Percentiles rank a stretch among this genome's conserved stretches.
These are phyloP conservation scores for Neonothopanus nambi DNA, from an alignment of 1,284 basidiomycete genomes.

Conservation along the genomic window DNA sequence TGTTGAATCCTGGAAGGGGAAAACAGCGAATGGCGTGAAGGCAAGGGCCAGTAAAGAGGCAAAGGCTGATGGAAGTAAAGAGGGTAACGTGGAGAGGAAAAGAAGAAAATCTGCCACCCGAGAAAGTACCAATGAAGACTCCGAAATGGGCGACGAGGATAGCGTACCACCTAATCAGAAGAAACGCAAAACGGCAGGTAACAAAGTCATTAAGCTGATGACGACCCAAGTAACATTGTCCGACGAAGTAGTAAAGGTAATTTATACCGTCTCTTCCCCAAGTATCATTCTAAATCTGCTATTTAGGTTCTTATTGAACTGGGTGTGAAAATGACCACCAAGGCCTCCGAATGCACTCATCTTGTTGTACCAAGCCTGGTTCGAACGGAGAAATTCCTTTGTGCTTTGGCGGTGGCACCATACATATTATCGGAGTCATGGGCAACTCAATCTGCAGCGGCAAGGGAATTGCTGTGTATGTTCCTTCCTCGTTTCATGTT, in stretches of 20 bases:
- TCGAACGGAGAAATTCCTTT: conserved; percentile 83
- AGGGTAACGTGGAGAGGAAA: conserved; percentile 3
- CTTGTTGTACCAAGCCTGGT: conserved; percentile 66
- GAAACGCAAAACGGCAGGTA: conserved; percentile 15
- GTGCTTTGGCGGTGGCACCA: conserved; percentile 63
- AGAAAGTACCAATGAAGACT: conserved; percentile 1
- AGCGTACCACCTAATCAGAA: conserved; percentile 1
- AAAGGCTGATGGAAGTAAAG: conserved; percentile 21
- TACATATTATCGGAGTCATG: conserved; percentile 66
- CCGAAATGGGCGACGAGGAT: conserved; percentile 2
- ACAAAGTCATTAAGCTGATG: conserved; percentile 44
- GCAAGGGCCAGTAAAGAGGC: conserved; percentile 9
- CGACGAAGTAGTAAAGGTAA: conserved; percentile 57
- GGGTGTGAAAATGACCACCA: conserved; percentile 61
- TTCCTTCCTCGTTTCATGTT: conserved; percentile 1
- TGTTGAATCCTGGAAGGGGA: conserved; percentile 20
- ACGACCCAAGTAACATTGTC: conserved; percentile 58
- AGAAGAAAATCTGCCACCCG: conserved; percentile 2
- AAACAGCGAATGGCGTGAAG: conserved; percentile 14
- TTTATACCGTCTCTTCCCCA: conserved; percentile 16
- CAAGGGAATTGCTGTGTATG: conserved; percentile 60
- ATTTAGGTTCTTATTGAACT: conserved; percentile 58
- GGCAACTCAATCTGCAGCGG: conserved; percentile 59
- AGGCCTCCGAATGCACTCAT: conserved; percentile 73
- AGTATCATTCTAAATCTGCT: conserved; percentile 6